Base-by-base conservation (phyloP, 164 flowering plant genomes). In the Dillenia turbinata region DNA sequence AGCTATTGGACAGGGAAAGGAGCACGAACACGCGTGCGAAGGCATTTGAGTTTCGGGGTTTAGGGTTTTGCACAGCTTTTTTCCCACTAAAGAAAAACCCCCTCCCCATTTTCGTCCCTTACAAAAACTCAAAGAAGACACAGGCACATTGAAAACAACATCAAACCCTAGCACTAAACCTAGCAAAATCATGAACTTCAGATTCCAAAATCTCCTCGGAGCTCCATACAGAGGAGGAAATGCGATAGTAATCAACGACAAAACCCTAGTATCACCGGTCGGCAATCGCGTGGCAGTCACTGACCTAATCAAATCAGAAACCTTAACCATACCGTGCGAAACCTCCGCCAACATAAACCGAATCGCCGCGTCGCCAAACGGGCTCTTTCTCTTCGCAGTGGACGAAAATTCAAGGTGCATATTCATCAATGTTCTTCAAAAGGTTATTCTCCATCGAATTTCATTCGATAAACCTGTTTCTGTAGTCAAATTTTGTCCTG, bases 181-280 rank as follows among this genome's bases (percentile, higher is more conserved):
- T 17, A 43, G 43, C 40, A 33, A 47, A 49, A 61, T 65, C 58
- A 95, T 95, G 99, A 91, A 95, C 66, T 92, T 73, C 82, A 67
- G 94, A 52, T 95, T 92, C 66, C 93, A 89, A 51, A 89, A 91
- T 68, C 89, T 91, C 19, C 79, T 92, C 2, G 99, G 99, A 49
- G 97, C 97, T 14, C 97, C 99, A 1, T 95, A 95, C 80, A 72
- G 97, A 63, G 97, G 99, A 19, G 99, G 99, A 58, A 83, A 92
- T 73, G 90, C 58, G 46, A 66, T 81, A 0, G 56, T 90, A 44
- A 64, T 81, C 51, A 78, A 78, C 53, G 82, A 88, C 67, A 78
- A 73, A 12, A 80, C 63, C 15, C 83, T 95, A 12, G 72, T 95
- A 46, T 89, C 97, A 1, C 90, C 99, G 4, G 80, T 92, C 63